A percentile compares a stretch with the other conserved stretches of the same genome.
Evolutionary conservation across 2,329 filamentous ascomycete species (phyloP).

Genomic region (Rhexocercosporidium sp.): DNA sequence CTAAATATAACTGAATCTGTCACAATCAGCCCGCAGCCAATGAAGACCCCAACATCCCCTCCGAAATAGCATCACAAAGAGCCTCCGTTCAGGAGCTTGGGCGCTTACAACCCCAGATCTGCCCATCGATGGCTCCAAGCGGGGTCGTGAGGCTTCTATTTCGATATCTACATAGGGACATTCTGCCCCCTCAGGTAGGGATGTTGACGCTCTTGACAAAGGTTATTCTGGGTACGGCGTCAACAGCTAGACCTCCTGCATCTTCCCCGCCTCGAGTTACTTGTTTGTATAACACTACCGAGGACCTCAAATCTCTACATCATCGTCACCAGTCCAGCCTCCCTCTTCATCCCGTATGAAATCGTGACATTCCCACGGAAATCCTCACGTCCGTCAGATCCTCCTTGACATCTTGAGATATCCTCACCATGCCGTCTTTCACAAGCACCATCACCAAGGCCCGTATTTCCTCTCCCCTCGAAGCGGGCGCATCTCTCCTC

Average conservation of each 20-base stretch:
- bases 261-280: background rate
- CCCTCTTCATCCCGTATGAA: constrained; percentile 9
- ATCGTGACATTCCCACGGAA: background rate
- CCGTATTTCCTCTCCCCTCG: constrained; percentile 66
- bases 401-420: constrained; percentile 1
- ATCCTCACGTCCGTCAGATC: background rate
- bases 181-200: background rate
- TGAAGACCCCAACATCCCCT: background rate
- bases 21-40: constrained; percentile 11
- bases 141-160: constrained; percentile 12
- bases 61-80: constrained; percentile 20
- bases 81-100: background rate
- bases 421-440: background rate
- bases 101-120: constrained; percentile 21
- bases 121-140: constrained; percentile 12
- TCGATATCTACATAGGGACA: constrained; percentile 14
- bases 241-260: constrained; percentile 6
- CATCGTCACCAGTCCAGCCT: constrained; percentile 5
- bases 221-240: constrained; percentile 21
- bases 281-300: constrained; percentile 5
- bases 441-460: constrained; percentile 48
- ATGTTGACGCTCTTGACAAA: constrained; percentile 14
- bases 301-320: constrained; percentile 13
- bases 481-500: constrained; percentile 64
- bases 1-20: constrained; percentile 19